A percentile compares a stretch with the other conserved stretches of the same genome.
phyloP scores from a whole-genome alignment of 2,329 filamentous ascomycete species.

The Aspergillus floridensis region DNA sequence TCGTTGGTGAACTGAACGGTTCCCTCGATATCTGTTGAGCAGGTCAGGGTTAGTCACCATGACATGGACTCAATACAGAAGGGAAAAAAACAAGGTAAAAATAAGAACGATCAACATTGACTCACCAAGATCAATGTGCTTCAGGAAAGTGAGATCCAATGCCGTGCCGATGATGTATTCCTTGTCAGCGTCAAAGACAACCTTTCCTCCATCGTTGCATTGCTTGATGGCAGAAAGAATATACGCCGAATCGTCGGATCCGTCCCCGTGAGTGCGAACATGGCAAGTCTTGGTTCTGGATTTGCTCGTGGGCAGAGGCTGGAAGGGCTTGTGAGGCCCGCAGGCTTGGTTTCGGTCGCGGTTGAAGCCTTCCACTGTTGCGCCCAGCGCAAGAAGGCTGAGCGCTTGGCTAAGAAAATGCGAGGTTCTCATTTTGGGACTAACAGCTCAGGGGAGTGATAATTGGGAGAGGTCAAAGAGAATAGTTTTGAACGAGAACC shows the following conservation, averaged over 20 bases:
- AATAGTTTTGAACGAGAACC: not conserved
- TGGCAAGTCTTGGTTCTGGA: conserved; percentile 29
- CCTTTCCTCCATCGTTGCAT: conserved; percentile 63
- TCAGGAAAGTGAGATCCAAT: conserved; percentile 63
- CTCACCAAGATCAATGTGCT: conserved; percentile 60
- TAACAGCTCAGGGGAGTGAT: not conserved
- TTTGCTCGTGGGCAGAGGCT: conserved; percentile 27
- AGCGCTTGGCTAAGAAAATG: conserved; percentile 22
- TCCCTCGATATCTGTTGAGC: conserved; percentile 53
- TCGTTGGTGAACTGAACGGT: conserved; percentile 64
- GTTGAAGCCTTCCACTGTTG: conserved; percentile 18
- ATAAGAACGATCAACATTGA: not conserved
- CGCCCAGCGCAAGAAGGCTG: conserved; percentile 22
- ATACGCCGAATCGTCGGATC: conserved; percentile 49
- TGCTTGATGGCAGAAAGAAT: conserved; percentile 56
- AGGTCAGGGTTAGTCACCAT: conserved; percentile 5
- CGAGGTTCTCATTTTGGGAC: conserved; percentile 26
- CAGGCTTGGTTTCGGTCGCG: conserved; percentile 25
- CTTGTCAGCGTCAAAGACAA: conserved; percentile 56
- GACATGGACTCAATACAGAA: not conserved
- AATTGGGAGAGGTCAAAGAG: not conserved
- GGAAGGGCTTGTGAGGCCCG: conserved; percentile 30
- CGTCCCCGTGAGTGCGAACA: conserved; percentile 28
- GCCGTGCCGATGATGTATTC: conserved; percentile 63
- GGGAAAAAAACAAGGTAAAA: not conserved